phyloP scores from a whole-genome alignment of 805 yeast species.

The Metschnikowia colocasiae region DNA sequence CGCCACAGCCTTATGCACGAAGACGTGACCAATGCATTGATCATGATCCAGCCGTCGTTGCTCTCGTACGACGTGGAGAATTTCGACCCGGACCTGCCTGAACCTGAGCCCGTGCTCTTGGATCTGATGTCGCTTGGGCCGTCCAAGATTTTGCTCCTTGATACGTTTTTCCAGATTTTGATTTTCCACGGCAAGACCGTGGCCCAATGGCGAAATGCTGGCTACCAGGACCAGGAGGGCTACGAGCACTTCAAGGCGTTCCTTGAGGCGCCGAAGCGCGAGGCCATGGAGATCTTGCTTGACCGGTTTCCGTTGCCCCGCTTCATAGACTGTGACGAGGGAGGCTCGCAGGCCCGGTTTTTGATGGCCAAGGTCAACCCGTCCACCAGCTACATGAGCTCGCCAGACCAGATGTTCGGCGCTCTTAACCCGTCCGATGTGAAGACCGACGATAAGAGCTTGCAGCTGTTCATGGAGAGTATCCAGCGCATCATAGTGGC shows the following conservation, averaged over 20 bases:
- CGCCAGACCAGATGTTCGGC: slow-evolving; percentile 29
- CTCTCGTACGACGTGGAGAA: slow-evolving; percentile 51
- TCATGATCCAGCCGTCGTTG: slow-evolving; percentile 69
- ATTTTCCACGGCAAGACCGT: slow-evolving; percentile 64
- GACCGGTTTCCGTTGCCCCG: slow-evolving; percentile 72
- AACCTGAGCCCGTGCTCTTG: slow-evolving; percentile 60
- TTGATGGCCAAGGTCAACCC: slow-evolving; percentile 68
- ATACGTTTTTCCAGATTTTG: slow-evolving; percentile 66
- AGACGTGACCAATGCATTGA: slow-evolving; percentile 55
- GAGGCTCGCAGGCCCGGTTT: slow-evolving; percentile 73
- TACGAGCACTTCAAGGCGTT: slow-evolving; percentile 58
- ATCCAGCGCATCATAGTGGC: slow-evolving; percentile 37
- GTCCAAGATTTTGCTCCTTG: slow-evolving; percentile 54
- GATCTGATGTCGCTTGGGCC: slow-evolving; percentile 62
- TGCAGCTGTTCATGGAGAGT: slow-evolving; percentile 55
- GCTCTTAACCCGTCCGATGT: slow-evolving; percentile 29
- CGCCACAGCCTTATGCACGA: slow-evolving; percentile 61
- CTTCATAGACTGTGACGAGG: slow-evolving; percentile 70
- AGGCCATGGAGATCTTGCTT: slow-evolving; percentile 60
- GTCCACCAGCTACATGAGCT: slow-evolving; percentile 49
- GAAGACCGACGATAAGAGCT: slow-evolving; percentile 58
- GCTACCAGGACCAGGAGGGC: slow-evolving; percentile 59
- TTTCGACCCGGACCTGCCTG: slow-evolving; percentile 36
- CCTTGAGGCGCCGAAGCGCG: slow-evolving; percentile 57
- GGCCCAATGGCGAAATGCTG: slow-evolving; percentile 63